phyloP scores from a whole-genome alignment of 148 eudicot species.

The Persicaria tinctoria region DNA sequence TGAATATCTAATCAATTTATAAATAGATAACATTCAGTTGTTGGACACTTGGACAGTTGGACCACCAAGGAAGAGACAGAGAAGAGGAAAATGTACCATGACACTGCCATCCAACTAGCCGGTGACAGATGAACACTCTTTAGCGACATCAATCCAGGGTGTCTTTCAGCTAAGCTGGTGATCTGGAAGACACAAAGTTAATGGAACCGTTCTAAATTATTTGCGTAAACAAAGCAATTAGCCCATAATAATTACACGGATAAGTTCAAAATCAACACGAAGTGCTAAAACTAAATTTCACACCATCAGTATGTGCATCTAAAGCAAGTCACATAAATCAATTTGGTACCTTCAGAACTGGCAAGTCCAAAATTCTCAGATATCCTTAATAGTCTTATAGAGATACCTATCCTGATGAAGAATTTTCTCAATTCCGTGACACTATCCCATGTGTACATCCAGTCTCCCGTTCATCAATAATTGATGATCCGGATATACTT shows the following conservation, averaged over 20 bases:
- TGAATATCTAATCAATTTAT: neutral
- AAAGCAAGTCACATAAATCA: neutral
- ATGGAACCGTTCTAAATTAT: neutral
- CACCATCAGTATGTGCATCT: neutral
- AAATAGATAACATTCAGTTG: neutral
- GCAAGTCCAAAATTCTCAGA: neutral
- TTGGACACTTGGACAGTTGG: neutral
- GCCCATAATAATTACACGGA: neutral
- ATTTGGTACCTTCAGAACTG: neutral
- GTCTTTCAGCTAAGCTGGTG: slow-evolving; percentile 48
- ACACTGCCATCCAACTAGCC: slow-evolving; percentile 92
- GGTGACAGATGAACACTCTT: slow-evolving; percentile 91
- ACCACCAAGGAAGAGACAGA: neutral
- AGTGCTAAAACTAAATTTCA: neutral
- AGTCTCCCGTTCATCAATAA: neutral
- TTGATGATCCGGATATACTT: neutral
- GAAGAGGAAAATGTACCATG: slow-evolving; percentile 36
- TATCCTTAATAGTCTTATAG: slow-evolving; percentile 1
- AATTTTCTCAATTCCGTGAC: neutral
- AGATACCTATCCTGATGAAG: neutral
- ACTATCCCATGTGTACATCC: neutral
- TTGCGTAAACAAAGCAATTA: neutral
- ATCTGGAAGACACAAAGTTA: slow-evolving; percentile 34
- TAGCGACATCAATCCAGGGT: slow-evolving; percentile 71
- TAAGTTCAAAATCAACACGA: neutral